Evolutionary conservation across 306 rosid genomes (phyloP).

Genomic region (Begonia loranthoides): DNA sequence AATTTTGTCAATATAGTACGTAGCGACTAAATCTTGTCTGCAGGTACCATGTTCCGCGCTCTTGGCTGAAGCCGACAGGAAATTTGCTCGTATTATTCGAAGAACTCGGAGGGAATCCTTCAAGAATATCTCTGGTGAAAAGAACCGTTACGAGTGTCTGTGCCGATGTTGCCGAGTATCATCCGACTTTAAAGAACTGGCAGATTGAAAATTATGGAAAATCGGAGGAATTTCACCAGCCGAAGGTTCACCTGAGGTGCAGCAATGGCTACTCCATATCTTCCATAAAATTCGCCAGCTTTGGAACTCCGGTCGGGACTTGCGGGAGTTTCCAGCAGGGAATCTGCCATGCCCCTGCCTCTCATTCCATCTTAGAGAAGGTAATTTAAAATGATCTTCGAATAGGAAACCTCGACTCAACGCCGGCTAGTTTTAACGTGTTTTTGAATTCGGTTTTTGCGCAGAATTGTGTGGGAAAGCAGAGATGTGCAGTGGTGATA

Average conservation of each 20-base stretch:
- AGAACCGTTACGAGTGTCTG: conserved; percentile 77
- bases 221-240: conserved; percentile 58
- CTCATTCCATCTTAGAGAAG: conserved; percentile 62
- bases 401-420: neutral
- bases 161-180: conserved; percentile 84
- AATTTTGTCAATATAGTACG: no score
- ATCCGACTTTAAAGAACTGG: conserved; percentile 87
- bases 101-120: conserved; percentile 94
- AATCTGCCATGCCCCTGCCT: conserved; percentile 67
- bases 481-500: conserved; percentile 69
- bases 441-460: conserved; percentile 7
- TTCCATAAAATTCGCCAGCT: conserved; percentile 92
- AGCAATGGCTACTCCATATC: conserved; percentile 62
- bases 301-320: conserved; percentile 90
- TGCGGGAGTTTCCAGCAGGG: conserved; percentile 92
- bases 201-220: conserved; percentile 80
- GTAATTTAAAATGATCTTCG: conserved; percentile 17
- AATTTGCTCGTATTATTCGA: conserved; percentile 81
- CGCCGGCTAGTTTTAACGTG: neutral
- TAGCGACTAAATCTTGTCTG: conserved; percentile 12
- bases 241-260: conserved; percentile 86
- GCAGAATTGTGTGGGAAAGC: conserved; percentile 83
- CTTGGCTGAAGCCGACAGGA: conserved; percentile 80
- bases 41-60: conserved; percentile 97
- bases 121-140: conserved; percentile 64